phyloP scores from a whole-genome alignment of 2,329 filamentous ascomycete species.

The Hansfordia pulvinata region DNA sequence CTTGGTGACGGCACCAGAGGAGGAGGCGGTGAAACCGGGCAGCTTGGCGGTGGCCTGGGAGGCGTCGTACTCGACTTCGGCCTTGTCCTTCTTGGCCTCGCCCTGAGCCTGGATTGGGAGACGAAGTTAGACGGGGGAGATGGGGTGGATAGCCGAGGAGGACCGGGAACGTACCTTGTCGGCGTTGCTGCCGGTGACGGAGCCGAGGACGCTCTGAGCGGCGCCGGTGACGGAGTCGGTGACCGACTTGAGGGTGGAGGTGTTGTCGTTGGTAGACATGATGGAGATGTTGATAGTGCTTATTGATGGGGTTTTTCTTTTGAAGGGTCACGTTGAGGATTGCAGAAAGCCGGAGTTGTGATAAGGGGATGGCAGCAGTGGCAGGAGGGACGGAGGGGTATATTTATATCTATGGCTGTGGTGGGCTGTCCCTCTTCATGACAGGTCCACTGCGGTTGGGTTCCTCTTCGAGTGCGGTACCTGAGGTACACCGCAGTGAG shows the following conservation, averaged over 20 bases:
- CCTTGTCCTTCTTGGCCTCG: conserved; percentile 50
- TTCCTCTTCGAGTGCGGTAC: too few species aligned
- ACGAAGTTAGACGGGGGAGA: too few species aligned
- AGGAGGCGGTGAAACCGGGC: conserved; percentile 57
- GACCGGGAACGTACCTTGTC: conserved; percentile 49
- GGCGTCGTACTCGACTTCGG: conserved; percentile 52
- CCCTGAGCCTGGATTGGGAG: conserved; percentile 34
- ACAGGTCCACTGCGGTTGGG: too few species aligned
- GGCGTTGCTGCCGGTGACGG: conserved; percentile 55
- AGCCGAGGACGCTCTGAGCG: conserved; percentile 59
- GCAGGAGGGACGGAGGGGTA: too few species aligned
- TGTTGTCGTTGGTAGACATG: conserved; percentile 29
- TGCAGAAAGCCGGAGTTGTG: too few species aligned
- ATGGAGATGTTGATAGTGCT: conserved; percentile 9
- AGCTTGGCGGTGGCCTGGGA: conserved; percentile 64
- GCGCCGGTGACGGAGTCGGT: conserved; percentile 60
- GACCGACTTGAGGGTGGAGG: conserved; percentile 71
- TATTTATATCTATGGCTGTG: too few species aligned
- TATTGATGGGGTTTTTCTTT: conserved; percentile 5
- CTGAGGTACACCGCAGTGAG: too few species aligned
- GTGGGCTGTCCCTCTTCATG: too few species aligned
- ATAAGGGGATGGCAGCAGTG: too few species aligned
- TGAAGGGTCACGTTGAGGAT: too few species aligned
- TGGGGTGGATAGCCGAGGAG: too few species aligned
- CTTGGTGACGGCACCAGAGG: conserved; percentile 54